Conservation (phyloP, 1,284 basidiomycete genomes). For the Cryptococcus sp. region DNA sequence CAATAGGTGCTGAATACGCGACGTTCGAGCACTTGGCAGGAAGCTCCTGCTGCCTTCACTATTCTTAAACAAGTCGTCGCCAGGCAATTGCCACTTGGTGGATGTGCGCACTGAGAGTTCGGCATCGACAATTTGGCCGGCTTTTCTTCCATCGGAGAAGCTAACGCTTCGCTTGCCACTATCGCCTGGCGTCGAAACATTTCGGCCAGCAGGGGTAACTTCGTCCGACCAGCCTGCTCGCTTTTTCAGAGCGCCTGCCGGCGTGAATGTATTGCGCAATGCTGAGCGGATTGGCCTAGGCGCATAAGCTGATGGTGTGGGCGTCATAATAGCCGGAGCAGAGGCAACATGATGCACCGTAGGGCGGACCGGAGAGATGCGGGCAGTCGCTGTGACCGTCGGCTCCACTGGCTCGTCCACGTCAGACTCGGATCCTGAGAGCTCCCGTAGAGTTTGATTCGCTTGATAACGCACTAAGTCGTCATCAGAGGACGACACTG, state of each 20-base stretch:
- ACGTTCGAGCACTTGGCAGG: constrained; percentile 68
- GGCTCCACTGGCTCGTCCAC: constrained; percentile 14
- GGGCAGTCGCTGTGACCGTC: not conserved
- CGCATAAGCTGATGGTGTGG: constrained; percentile 25
- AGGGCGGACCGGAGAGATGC: constrained; percentile 28
- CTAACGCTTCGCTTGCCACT: constrained; percentile 74
- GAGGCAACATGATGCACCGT: constrained; percentile 26
- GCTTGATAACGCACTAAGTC: constrained; percentile 8
- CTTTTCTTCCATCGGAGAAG: constrained; percentile 86
- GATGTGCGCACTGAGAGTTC: constrained; percentile 25
- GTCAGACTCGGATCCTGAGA: constrained; percentile 11
- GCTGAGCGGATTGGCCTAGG: constrained; percentile 42
- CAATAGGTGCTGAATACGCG: constrained; percentile 75
- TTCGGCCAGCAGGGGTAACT: constrained; percentile 26
- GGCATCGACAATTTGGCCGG: constrained; percentile 76
- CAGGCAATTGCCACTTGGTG: constrained; percentile 16
- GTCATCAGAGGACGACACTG: constrained; percentile 7
- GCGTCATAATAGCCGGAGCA: constrained; percentile 40
- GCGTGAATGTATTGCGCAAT: constrained; percentile 43
- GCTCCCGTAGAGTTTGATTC: constrained; percentile 5
- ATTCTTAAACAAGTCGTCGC: constrained; percentile 39
- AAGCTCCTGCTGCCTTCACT: constrained; percentile 43
- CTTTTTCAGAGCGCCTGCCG: constrained; percentile 51
- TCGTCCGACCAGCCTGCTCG: constrained; percentile 44
- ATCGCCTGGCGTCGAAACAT: constrained; percentile 18